Base-by-base conservation (phyloP, 1,284 basidiomycete genomes). In the Tranzscheliella williamsii region DNA sequence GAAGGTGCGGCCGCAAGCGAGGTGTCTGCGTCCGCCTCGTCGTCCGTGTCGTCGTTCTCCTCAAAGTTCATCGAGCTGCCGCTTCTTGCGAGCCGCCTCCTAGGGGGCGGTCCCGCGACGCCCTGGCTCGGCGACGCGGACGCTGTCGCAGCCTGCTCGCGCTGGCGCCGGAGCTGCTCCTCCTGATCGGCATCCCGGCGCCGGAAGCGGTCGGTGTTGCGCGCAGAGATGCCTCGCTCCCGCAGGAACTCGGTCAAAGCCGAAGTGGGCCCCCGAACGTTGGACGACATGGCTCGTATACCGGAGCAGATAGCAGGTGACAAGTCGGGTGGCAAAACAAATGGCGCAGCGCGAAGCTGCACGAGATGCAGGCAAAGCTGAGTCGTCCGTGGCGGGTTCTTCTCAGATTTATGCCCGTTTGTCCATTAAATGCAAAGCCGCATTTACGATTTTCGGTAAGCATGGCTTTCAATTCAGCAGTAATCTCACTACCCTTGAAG, bases 171-270 rank as follows among this genome's bases (percentile, higher is more conserved):
- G n/a, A n/a, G n/a, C n/a, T n/a, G n/a, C n/a, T n/a, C 64, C 20
- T 39, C 46, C 34, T 52, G 33, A 5, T 54, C 53, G 29, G 58
- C 55, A 5, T 67, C 54, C 24, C 62, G 49, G 23, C 76, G 57
- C 24, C 61, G 47, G 38, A 73, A 75, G 17, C 66, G 58, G 36
- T 86, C 85, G 27, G 88, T 81, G 1, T 85, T 85, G 0, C 83
- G 82, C 4, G 85, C 82, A 4, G 85, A 88, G 62, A 92, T 92
- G 6, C 89, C 89, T 49, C 86, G 83, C 73, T 87, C 87, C 66
- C 86, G 85, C 16, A 97, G 82, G 75, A 92, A 96, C 61, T 91
- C 90, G 21, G 93, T 95, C 11, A 97, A 80, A 0, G 93, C 93
- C 35, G 90, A 93, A 0, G 89, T 86, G 0, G 93, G 92, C 0